phyloP scores from a whole-genome alignment of 1,284 basidiomycete genomes.

The Salmacisia buchloeana region DNA sequence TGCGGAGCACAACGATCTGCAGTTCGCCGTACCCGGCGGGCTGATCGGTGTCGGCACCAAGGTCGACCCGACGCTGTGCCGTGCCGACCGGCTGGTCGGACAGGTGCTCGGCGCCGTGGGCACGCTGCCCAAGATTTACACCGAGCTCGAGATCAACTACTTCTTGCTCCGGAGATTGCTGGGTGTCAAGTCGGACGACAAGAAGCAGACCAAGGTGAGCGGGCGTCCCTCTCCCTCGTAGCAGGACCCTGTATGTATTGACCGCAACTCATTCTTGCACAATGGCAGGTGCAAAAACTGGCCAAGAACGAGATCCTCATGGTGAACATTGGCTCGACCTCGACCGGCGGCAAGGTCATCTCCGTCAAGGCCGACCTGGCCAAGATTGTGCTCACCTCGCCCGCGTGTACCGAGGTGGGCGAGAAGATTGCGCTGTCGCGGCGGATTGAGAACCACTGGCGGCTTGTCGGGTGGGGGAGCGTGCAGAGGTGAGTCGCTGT shows the following conservation, averaged over 20 bases:
- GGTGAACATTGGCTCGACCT: constrained; percentile 54
- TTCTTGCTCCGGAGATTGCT: constrained; percentile 67
- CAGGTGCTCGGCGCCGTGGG: constrained; percentile 93
- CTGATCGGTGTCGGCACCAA: constrained; percentile 96
- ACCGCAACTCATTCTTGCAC: constrained; percentile 54
- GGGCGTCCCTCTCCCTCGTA: neutral
- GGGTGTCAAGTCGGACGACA: constrained; percentile 97
- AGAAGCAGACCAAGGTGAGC: constrained; percentile 92
- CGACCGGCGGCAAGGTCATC: constrained; percentile 43
- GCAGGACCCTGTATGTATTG: neutral
- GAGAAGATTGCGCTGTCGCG: constrained; percentile 49
- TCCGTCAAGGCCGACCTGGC: constrained; percentile 47
- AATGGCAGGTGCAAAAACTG: too few relatives aligned
- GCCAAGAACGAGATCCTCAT: constrained; percentile 82
- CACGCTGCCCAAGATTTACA: constrained; percentile 86
- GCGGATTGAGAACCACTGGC: constrained; percentile 82
- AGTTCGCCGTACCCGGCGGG: constrained; percentile 94
- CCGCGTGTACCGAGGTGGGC: constrained; percentile 49
- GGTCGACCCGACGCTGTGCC: constrained; percentile 91
- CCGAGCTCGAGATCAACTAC: constrained; percentile 76
- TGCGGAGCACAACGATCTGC: constrained; percentile 88
- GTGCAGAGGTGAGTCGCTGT: constrained; percentile 20
- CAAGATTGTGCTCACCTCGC: constrained; percentile 48
- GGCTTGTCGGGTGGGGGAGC: constrained; percentile 56
- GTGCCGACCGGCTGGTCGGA: constrained; percentile 92